Percentiles rank a stretch among this genome's conserved stretches.
phyloP scores from a whole-genome alignment of 768 basidiomycete genomes.

The Pleurotus cornucopiae region DNA sequence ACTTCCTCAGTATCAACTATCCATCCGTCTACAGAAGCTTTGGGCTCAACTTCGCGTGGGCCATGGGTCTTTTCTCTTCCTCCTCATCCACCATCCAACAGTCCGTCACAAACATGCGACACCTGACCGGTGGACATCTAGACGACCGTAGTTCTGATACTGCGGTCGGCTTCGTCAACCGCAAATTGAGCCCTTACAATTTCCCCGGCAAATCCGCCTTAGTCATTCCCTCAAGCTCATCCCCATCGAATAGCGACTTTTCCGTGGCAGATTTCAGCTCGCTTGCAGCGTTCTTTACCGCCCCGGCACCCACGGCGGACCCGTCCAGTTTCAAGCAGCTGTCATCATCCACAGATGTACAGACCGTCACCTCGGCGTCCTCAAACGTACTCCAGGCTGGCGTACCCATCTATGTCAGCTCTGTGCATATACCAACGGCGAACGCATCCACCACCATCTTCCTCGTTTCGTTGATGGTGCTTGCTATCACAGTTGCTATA shows the following conservation, averaged over 20 bases:
- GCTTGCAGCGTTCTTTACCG: background rate
- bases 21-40: conserved; percentile 80
- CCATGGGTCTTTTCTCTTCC: conserved; percentile 68
- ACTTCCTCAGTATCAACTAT: conserved; percentile 82
- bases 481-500: conserved; percentile 51
- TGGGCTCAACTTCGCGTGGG: conserved; percentile 86
- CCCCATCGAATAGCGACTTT: background rate
- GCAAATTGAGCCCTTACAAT: conserved; percentile 80
- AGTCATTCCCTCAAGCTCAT: background rate
- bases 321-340: conserved; percentile 10
- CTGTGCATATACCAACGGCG: conserved; percentile 72
- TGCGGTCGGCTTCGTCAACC: conserved; percentile 74
- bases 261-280: background rate
- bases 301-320: background rate
- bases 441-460: conserved; percentile 94
- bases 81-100: conserved; percentile 58
- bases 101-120: conserved; percentile 80
- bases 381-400: conserved; percentile 74
- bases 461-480: conserved; percentile 61
- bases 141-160: conserved; percentile 54
- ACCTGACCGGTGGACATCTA: conserved; percentile 74
- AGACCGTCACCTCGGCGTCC: conserved; percentile 59
- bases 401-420: conserved; percentile 77
- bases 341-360: conserved; percentile 39
- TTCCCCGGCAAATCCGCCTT: conserved; percentile 8